Evolutionary conservation across 1,284 basidiomycete species (phyloP).

Genomic region (Trichosporon asahii): DNA sequence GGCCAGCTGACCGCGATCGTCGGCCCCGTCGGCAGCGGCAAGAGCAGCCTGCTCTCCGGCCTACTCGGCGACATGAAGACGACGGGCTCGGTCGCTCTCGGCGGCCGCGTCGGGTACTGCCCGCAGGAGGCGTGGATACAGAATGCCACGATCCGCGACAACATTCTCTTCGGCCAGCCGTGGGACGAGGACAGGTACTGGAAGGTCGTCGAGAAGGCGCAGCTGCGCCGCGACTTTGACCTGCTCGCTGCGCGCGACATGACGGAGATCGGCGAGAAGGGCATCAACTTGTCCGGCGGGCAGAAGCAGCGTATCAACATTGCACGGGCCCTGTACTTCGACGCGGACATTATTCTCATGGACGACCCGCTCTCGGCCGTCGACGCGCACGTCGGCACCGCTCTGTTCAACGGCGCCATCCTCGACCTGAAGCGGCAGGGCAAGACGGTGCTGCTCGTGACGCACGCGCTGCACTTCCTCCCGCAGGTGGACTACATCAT

Average conservation of each 20-base stretch:
- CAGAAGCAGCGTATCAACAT: slow-evolving; percentile 57
- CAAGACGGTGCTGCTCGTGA: slow-evolving; percentile 72
- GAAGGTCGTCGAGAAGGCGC: slow-evolving; percentile 62
- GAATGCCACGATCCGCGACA: slow-evolving; percentile 63
- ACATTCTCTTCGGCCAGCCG: slow-evolving; percentile 63
- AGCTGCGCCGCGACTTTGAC: slow-evolving; percentile 64
- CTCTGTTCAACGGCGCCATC: slow-evolving; percentile 77
- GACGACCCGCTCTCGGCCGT: slow-evolving; percentile 76
- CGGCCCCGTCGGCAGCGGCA: slow-evolving; percentile 58
- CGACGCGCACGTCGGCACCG: slow-evolving; percentile 82
- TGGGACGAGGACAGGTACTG: slow-evolving; percentile 70
- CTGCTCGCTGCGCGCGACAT: slow-evolving; percentile 69
- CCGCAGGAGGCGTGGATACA: slow-evolving; percentile 80
- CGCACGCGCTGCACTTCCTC: slow-evolving; percentile 54
- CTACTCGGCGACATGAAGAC: slow-evolving; percentile 68
- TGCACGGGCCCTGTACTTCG: slow-evolving; percentile 77
- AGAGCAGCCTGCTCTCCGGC: slow-evolving; percentile 61
- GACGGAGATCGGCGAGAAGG: slow-evolving; percentile 56
- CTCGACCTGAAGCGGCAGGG: slow-evolving; percentile 57
- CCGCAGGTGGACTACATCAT: slow-evolving; percentile 26
- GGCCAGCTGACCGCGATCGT: slow-evolving; percentile 65
- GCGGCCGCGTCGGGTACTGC: slow-evolving; percentile 73
- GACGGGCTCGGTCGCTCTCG: slow-evolving; percentile 60
- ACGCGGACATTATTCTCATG: slow-evolving; percentile 78
- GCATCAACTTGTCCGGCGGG: slow-evolving; percentile 51